These are phyloP conservation scores for Thalia dealbata DNA, from an alignment of 176 grass and related monocot genomes.

Conservation along the genomic window DNA sequence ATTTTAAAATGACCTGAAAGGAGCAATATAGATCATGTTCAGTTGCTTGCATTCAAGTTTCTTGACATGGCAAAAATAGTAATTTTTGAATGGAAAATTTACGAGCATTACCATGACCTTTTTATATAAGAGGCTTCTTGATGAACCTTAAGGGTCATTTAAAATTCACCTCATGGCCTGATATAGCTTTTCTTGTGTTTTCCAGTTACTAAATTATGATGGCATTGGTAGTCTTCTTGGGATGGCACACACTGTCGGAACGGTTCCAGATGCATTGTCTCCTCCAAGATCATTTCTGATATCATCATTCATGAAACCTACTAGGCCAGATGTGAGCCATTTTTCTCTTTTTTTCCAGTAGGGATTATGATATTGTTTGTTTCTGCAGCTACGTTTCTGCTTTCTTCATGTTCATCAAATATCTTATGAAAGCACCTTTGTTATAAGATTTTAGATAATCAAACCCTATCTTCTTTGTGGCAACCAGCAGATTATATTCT, in stretches of 20 bases:
- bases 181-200: conserved; percentile 1
- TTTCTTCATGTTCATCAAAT: background rate
- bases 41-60: too few relatives aligned
- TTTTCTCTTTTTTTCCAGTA: conserved; percentile 1
- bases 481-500: background rate
- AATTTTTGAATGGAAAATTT: background rate
- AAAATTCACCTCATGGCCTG: background rate
- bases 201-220: conserved; percentile 48
- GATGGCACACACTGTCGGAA: conserved; percentile 51
- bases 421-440: background rate
- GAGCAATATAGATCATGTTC: too few relatives aligned
- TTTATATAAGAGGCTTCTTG: background rate
- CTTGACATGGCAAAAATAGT: background rate
- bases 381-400: background rate
- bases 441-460: background rate
- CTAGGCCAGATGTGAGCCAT: conserved; percentile 64
- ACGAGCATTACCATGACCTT: background rate
- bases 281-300: conserved; percentile 54
- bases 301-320: conserved; percentile 52
- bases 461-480: background rate
- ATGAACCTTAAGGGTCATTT: background rate
- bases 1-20: too few relatives aligned
- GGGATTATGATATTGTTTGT: background rate
- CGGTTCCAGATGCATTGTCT: conserved; percentile 63
- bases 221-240: conserved; percentile 63